A percentile compares a stretch with the other conserved stretches of the same genome.
Conservation (phyloP, 305 asterid genomes). For the Striga hermonthica region DNA sequence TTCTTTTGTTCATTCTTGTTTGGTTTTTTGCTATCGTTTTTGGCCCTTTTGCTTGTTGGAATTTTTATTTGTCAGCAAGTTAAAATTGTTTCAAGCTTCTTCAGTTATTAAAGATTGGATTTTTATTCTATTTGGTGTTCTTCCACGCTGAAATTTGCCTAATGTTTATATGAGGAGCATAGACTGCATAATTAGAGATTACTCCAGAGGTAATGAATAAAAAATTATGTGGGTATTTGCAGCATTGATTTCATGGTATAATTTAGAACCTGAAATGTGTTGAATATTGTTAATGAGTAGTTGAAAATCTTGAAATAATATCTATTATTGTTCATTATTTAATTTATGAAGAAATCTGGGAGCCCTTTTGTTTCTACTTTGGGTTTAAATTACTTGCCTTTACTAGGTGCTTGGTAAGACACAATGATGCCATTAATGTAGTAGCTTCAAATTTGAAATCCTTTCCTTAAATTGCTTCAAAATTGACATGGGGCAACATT, state of each 20-base stretch:
- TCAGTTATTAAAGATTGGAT: neutral
- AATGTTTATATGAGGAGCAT: no score
- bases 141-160: no score
- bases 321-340: neutral
- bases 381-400: neutral
- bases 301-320: no score
- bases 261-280: no score
- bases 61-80: neutral
- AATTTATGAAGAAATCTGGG: neutral
- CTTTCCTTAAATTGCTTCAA: neutral
- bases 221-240: no score
- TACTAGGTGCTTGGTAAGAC: neutral
- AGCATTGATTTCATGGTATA: no score
- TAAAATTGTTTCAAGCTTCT: no score
- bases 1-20: slow-evolving; percentile 1
- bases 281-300: neutral
- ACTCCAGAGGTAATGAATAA: no score
- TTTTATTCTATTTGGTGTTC: no score
- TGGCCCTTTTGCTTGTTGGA: neutral
- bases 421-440: neutral
- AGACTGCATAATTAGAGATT: no score
- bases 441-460: neutral
- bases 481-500: neutral
- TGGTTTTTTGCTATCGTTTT: slow-evolving; percentile 31
- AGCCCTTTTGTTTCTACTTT: neutral